phyloP scores from a whole-genome alignment of 1,139 yeast species.

The Yamadazyma pseudoaaseri region DNA sequence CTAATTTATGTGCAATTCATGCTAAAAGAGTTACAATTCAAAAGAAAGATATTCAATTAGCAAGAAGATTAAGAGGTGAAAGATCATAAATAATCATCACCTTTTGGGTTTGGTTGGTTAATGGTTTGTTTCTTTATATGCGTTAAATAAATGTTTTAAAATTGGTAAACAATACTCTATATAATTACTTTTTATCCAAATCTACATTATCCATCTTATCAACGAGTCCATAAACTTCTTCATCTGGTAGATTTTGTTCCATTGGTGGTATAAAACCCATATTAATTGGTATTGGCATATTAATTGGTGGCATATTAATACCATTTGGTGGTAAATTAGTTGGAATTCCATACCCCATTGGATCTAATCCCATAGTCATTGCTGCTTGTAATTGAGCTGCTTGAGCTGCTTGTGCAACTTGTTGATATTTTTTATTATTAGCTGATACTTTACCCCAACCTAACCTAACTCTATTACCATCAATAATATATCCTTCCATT shows the following conservation, averaged over 20 bases:
- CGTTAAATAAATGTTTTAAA: constrained; percentile 2
- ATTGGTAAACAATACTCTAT: background rate
- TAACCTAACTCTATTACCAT: constrained; percentile 78
- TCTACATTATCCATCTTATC: constrained; percentile 9
- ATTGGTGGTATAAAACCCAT: constrained; percentile 5
- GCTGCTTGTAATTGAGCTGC: constrained; percentile 38
- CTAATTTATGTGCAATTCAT: constrained; percentile 54
- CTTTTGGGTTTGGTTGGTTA: too few relatives aligned
- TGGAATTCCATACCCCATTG: constrained; percentile 17
- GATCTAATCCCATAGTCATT: constrained; percentile 36
- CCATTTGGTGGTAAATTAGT: constrained; percentile 24
- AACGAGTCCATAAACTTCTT: constrained; percentile 5
- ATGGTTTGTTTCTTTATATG: background rate
- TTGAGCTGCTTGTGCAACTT: constrained; percentile 32
- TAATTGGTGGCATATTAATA: constrained; percentile 12
- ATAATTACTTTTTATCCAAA: constrained; percentile 3
- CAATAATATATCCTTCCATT: constrained; percentile 91
- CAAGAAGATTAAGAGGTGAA: constrained; percentile 56
- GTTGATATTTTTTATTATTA: constrained; percentile 33
- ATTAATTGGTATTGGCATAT: constrained; percentile 4
- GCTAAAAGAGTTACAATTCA: constrained; percentile 55
- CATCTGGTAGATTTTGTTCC: background rate
- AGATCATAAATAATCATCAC: constrained; percentile 32
- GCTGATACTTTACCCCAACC: constrained; percentile 78
- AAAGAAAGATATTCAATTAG: constrained; percentile 54